Conservation (phyloP, 148 eudicot species). For the Camellia japonica region DNA sequence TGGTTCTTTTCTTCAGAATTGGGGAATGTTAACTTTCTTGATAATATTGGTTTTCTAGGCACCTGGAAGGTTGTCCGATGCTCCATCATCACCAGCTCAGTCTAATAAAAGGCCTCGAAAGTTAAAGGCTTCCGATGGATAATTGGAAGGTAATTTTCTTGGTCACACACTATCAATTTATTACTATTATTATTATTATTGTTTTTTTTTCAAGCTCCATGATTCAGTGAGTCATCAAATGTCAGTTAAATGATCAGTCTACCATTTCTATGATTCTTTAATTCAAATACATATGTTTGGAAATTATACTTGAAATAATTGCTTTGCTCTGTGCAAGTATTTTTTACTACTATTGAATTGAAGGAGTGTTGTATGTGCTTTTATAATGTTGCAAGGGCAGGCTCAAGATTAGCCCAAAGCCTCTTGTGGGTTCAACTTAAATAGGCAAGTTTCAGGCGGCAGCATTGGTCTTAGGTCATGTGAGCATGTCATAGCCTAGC, state of each 20-base stretch:
- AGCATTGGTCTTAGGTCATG: neutral
- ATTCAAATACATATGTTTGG: neutral
- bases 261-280: neutral
- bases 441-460: slow-evolving; percentile 3
- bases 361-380: neutral
- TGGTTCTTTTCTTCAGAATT: neutral
- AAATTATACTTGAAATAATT: neutral
- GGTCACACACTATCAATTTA: no score
- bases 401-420: neutral
- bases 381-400: neutral
- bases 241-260: neutral
- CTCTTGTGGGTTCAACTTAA: neutral
- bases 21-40: neutral
- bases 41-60: slow-evolving; percentile 41
- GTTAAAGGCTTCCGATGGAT: slow-evolving; percentile 62
- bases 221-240: neutral
- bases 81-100: slow-evolving; percentile 86
- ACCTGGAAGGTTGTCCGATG: slow-evolving; percentile 70
- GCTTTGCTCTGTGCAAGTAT: neutral
- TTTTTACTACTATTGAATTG: neutral
- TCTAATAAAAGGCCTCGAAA: slow-evolving; percentile 92
- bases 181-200: no score
- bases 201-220: neutral
- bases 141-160: slow-evolving; percentile 7
- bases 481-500: neutral